Conservation (phyloP, 495 filamentous ascomycete species). For the Chaetomium fimeti region DNA sequence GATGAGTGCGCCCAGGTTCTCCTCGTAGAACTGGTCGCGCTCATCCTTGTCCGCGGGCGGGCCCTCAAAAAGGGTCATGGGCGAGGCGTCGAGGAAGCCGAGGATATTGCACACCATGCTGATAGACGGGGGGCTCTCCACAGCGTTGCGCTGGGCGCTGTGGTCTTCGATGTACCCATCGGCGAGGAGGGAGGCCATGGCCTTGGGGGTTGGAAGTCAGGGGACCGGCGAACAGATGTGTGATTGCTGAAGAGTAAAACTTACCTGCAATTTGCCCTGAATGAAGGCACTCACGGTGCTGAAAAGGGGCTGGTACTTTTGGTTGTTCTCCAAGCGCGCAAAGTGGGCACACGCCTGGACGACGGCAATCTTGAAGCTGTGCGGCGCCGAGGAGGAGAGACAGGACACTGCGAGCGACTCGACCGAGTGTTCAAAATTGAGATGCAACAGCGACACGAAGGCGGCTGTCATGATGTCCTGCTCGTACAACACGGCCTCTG, state of each 20-base stretch:
- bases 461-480: slow-evolving; percentile 62
- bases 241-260: slow-evolving; percentile 12
- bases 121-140: slow-evolving; percentile 40
- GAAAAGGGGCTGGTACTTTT: slow-evolving; percentile 54
- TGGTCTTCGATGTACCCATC: slow-evolving; percentile 46
- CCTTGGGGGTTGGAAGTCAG: slow-evolving; percentile 32
- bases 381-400: slow-evolving; percentile 54
- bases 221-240: neutral
- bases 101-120: slow-evolving; percentile 52
- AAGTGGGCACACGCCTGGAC: slow-evolving; percentile 58
- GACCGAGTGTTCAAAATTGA: slow-evolving; percentile 57
- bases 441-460: slow-evolving; percentile 59
- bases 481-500: slow-evolving; percentile 51
- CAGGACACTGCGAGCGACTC: slow-evolving; percentile 54
- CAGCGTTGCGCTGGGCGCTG: slow-evolving; percentile 40
- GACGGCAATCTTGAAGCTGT: slow-evolving; percentile 58
- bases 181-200: slow-evolving; percentile 42
- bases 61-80: slow-evolving; percentile 51
- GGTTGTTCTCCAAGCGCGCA: slow-evolving; percentile 49
- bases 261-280: slow-evolving; percentile 53
- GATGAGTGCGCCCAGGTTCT: slow-evolving; percentile 51
- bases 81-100: slow-evolving; percentile 52
- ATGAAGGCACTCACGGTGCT: slow-evolving; percentile 54
- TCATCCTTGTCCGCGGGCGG: slow-evolving; percentile 36
- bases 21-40: slow-evolving; percentile 48